phyloP scores from a whole-genome alignment of 1,139 yeast genomes.

The Meyerozyma smithsonii region DNA sequence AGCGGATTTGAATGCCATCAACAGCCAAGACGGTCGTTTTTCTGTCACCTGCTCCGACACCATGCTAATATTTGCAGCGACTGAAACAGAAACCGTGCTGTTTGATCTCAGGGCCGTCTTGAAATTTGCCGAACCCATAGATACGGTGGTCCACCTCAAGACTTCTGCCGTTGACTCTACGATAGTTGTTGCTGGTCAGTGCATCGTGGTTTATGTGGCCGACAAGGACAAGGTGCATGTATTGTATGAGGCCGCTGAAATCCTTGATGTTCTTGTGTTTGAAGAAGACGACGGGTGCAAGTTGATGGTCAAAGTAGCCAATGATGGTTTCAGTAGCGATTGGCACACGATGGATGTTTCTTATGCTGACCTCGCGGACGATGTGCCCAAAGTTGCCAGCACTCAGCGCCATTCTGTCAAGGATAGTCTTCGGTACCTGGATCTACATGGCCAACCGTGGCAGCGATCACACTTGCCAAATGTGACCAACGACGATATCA shows the following conservation, averaged over 20 bases:
- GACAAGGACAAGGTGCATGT: constrained; percentile 1
- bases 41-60: background rate
- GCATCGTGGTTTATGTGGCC: constrained; percentile 4
- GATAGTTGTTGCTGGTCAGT: constrained; percentile 3
- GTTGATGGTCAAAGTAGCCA: background rate
- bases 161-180: background rate
- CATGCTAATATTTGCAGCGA: background rate
- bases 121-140: background rate
- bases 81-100: background rate
- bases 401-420: no score
- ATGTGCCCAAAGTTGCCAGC: background rate
- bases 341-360: background rate
- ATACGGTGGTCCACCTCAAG: background rate
- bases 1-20: background rate
- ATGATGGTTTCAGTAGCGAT: background rate
- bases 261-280: background rate
- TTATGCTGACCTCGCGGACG: background rate
- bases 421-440: no score
- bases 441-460: no score
- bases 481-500: constrained; percentile 6
- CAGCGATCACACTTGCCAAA: constrained; percentile 1
- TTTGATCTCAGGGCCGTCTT: background rate
- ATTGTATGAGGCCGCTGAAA: background rate
- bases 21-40: background rate
- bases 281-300: background rate